A percentile compares a stretch with the other conserved stretches of the same genome.
These are phyloP conservation scores for Pseudogymnoascus sp. DNA, from an alignment of 2,329 filamentous ascomycete species.

Conservation along the genomic window DNA sequence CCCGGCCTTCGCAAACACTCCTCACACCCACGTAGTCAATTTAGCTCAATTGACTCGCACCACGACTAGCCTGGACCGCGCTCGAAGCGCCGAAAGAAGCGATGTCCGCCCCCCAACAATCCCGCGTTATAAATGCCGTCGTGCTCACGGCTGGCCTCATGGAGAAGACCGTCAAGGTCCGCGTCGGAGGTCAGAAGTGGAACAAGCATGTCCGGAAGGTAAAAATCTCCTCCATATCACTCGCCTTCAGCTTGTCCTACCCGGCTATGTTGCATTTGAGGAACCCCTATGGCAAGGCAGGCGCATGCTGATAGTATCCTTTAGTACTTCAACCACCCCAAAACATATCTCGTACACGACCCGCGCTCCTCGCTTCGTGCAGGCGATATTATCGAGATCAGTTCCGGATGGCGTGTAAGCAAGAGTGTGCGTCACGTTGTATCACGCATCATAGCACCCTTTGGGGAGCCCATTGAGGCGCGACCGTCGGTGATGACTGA, in stretches of 20 bases:
- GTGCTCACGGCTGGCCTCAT: slow-evolving; percentile 72
- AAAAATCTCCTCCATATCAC: slow-evolving; percentile 12
- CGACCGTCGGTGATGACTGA: slow-evolving; percentile 57
- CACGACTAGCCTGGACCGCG: neutral
- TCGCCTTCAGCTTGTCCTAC: neutral
- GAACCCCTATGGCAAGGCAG: neutral
- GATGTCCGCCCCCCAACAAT: neutral
- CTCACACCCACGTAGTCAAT: neutral
- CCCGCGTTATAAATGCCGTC: slow-evolving; percentile 34
- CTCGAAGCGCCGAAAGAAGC: neutral
- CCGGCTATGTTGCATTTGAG: neutral
- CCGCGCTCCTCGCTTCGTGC: slow-evolving; percentile 63
- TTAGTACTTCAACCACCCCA: slow-evolving; percentile 56
- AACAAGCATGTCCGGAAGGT: slow-evolving; percentile 68
- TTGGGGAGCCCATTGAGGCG: slow-evolving; percentile 52
- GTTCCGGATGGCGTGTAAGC: slow-evolving; percentile 54
- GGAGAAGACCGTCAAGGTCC: slow-evolving; percentile 71
- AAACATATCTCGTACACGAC: slow-evolving; percentile 67
- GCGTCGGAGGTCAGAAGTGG: slow-evolving; percentile 62
- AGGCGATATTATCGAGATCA: slow-evolving; percentile 68
- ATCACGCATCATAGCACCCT: slow-evolving; percentile 64
- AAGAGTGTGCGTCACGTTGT: slow-evolving; percentile 66
- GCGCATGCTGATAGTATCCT: neutral
- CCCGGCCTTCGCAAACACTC: neutral
- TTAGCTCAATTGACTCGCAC: neutral